phyloP scores from a whole-genome alignment of 139 green algal genomes.

The Bryopsis sp. region DNA sequence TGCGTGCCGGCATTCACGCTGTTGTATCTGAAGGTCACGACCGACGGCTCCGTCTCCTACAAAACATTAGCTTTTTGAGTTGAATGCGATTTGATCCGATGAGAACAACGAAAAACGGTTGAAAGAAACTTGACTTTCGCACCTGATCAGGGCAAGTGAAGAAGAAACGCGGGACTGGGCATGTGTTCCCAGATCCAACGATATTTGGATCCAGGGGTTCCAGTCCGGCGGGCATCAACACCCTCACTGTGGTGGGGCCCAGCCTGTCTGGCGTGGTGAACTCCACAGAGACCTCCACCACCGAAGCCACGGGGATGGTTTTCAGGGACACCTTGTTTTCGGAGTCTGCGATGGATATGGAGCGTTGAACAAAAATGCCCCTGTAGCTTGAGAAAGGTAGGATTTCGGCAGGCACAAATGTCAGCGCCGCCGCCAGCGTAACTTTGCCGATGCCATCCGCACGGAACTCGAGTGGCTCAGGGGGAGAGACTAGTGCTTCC shows the following conservation, averaged over 20 bases:
- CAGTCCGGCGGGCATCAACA: conserved; percentile 44
- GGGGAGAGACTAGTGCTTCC: not conserved
- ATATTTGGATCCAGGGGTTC: conserved; percentile 49
- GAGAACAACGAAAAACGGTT: not conserved
- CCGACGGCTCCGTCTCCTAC: conserved; percentile 23
- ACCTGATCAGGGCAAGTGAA: not conserved
- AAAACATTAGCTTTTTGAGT: conserved; percentile 6
- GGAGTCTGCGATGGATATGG: too few species aligned
- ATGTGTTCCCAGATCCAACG: not conserved
- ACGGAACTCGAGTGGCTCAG: not conserved
- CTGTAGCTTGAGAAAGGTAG: conserved; percentile 45
- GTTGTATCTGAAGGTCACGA: conserved; percentile 33
- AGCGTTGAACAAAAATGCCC: conserved; percentile 41
- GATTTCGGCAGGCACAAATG: conserved; percentile 38
- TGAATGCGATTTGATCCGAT: not conserved
- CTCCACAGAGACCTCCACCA: conserved; percentile 43
- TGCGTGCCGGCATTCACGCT: conserved; percentile 36
- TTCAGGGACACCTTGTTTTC: conserved; percentile 26
- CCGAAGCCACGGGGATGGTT: conserved; percentile 27
- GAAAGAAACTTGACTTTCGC: not conserved
- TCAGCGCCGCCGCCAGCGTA: conserved; percentile 32
- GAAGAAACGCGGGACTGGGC: not conserved
- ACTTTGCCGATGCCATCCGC: conserved; percentile 25
- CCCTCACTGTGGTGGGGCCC: conserved; percentile 10
- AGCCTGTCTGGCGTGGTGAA: conserved; percentile 38